These are phyloP conservation scores for Microdochium nivale DNA, from an alignment of 2,329 filamentous ascomycete genomes.

Conservation along the genomic window DNA sequence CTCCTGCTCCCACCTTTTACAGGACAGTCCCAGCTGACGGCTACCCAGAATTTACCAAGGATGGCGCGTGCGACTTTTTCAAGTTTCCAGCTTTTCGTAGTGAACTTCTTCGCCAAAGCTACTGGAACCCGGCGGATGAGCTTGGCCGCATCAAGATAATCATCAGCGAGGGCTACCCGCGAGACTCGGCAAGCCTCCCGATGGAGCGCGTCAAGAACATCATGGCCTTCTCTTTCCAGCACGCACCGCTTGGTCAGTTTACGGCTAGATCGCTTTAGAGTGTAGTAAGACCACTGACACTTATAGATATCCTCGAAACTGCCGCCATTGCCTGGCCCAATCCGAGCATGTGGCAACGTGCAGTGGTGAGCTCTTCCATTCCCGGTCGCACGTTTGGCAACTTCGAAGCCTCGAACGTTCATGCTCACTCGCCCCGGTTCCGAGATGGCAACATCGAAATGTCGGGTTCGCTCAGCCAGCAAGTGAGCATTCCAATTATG, in stretches of 20 bases:
- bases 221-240: constrained; percentile 75
- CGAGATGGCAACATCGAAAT: constrained; percentile 11
- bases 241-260: constrained; percentile 64
- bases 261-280: neutral
- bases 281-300: neutral
- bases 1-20: neutral
- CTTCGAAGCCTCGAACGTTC: constrained; percentile 42
- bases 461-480: constrained; percentile 3
- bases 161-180: constrained; percentile 63
- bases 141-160: constrained; percentile 69
- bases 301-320: constrained; percentile 60
- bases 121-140: constrained; percentile 65
- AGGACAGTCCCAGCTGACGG: constrained; percentile 11
- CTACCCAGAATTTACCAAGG: constrained; percentile 39
- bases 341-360: constrained; percentile 55
- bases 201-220: constrained; percentile 65
- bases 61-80: constrained; percentile 51
- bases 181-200: constrained; percentile 39
- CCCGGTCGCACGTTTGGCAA: constrained; percentile 29
- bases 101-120: constrained; percentile 58
- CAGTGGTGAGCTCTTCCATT: constrained; percentile 30
- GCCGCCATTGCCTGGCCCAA: constrained; percentile 77
- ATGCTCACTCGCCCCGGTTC: constrained; percentile 53
- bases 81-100: constrained; percentile 65
- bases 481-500: neutral